These are phyloP conservation scores for Dorcoceras hygrometricum DNA, from an alignment of 257 asterid genomes.

Conservation along the genomic window DNA sequence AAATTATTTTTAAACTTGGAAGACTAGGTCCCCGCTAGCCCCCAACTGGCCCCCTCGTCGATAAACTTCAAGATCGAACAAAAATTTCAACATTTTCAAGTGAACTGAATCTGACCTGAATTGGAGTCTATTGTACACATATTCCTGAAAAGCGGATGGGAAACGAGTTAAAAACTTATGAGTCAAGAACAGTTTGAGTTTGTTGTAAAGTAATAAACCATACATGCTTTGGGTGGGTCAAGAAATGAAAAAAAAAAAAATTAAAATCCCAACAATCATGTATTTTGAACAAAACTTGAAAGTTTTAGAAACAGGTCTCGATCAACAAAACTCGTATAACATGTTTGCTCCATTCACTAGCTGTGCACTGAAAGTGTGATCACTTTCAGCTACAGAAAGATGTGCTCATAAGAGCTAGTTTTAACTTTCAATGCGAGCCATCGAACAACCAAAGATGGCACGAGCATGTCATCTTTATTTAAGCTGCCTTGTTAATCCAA, in stretches of 20 bases:
- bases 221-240: neutral
- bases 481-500: neutral
- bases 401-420: neutral
- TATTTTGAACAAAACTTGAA: too few species aligned
- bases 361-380: neutral
- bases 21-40: neutral
- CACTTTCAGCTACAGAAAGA: neutral
- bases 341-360: neutral
- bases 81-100: neutral
- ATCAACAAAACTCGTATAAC: neutral
- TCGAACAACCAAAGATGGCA: neutral
- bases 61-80: neutral
- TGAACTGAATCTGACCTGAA: conserved; percentile 58
- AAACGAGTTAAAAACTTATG: conserved; percentile 1
- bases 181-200: neutral
- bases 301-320: neutral
- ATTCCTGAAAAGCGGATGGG: conserved; percentile 59
- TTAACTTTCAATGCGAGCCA: neutral
- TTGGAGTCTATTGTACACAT: conserved; percentile 87
- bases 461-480: neutral
- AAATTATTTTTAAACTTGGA: neutral
- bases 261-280: too few species aligned
- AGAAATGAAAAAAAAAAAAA: neutral
- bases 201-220: neutral
- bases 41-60: neutral